Evolutionary conservation across 805 yeast genomes (phyloP), one percentile per base, ranked within the genome.

Genomic region (Jamesozyma gamospora): DNA sequence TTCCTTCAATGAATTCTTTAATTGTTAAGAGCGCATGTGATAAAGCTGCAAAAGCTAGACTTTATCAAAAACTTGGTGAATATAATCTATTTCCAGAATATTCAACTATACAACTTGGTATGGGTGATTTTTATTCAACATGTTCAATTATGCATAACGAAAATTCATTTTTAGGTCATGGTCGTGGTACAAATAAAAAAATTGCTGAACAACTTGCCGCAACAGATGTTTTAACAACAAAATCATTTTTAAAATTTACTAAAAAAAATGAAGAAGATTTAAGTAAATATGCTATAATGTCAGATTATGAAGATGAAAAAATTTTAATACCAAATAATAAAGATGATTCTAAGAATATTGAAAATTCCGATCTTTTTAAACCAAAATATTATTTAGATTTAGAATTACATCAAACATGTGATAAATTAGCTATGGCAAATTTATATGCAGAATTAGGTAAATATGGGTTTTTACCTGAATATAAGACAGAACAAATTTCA

Each of bases 141-240:
- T 43, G 45, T 36, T 24, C 27, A 32, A 28, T 45, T 13, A 40
- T 41, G 32, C 41, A 46, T 12, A 36, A 28, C 26, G 32, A 34
- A 5, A 36, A 40, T 16, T 29, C 39, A n/a, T 19, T 37, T 21
- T 31, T 47, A 13, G 51, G 49, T 19, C 37, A 35, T n/a, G 51
- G 49, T 25, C 41, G 38, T 39, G 49, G 47, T 27, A 24, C 41
- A 7, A 44, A 41, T 27, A 47, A 45, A 29, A 43, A 45, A 25
- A 40, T 42, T 25, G 42, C 48, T 4, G 45, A 47, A 40, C 51
- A 45, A 30, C 19, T 35, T 16, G 49, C 51, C 16, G 51, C 51
- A 18, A 24, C 28, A 21, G 35, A 32, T 16, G 47, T 44, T 28
- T 26, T 42, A n/a, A 14, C 28, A 12, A 25, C 16, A 16, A 35